Evolutionary conservation across 345 rosid genomes (phyloP).

Genomic region (Salix caprea): DNA sequence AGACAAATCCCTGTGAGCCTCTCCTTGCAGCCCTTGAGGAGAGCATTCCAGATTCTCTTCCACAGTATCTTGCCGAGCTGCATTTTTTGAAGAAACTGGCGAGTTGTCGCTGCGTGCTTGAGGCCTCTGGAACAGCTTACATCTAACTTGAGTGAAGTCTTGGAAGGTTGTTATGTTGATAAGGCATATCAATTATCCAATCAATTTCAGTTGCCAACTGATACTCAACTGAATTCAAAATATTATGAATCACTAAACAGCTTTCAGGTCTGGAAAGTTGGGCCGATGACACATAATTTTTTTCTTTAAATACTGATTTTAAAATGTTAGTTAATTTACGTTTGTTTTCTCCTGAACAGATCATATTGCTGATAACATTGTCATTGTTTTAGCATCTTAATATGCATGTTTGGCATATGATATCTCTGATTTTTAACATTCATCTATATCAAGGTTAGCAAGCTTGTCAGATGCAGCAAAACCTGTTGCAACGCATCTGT

Average conservation of each 20-base stretch:
- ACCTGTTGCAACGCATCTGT: background rate
- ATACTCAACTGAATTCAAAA: constrained; percentile 43
- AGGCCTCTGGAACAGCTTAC: constrained; percentile 80
- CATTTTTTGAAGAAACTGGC: constrained; percentile 86
- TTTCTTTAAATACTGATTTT: background rate
- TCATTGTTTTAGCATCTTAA: background rate
- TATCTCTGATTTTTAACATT: background rate
- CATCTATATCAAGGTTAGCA: background rate
- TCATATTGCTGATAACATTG: background rate
- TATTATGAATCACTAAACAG: constrained; percentile 48
- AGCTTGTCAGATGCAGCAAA: background rate
- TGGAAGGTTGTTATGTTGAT: constrained; percentile 49
- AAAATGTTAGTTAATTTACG: background rate
- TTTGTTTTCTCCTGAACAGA: background rate
- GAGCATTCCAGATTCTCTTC: constrained; percentile 60
- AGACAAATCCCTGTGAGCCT: constrained; percentile 91
- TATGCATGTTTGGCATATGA: background rate
- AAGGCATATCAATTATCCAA: constrained; percentile 38
- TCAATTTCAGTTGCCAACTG: constrained; percentile 43
- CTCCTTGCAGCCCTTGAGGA: constrained; percentile 84
- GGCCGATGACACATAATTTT: background rate
- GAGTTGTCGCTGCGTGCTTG: constrained; percentile 73
- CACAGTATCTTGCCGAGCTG: constrained; percentile 86
- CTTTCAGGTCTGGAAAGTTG: constrained; percentile 57
- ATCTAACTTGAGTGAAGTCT: constrained; percentile 46